Evolutionary conservation across 75 land plant genomes (phyloP), one percentile per base, ranked within the genome.

Genomic region (Azolla pinnata): DNA sequence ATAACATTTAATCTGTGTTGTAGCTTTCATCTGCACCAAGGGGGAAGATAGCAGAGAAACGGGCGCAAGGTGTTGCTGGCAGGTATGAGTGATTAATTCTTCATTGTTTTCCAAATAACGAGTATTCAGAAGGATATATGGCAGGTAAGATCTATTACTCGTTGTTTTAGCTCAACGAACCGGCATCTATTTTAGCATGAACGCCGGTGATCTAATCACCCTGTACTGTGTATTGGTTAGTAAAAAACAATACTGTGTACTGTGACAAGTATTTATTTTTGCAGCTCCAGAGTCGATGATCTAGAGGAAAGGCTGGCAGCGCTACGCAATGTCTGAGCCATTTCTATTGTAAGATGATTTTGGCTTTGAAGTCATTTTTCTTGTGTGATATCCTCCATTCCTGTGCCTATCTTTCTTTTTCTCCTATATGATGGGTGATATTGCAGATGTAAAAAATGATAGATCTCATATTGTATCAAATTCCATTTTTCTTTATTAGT

Each of bases 21-120:
- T 82, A 93, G 96, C 66, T 93, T 59, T 93, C 98, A 38, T 79
- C 96, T 26, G 98, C 98, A 63, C 98, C 96, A 12, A 93, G 83
- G 67, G 98, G 96, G 1, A 73, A 79, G 48, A 52, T 81, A 66
- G 82, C 70, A 23, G 51, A 60, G 20, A 83, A 71, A 73, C 75
- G 75, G 56, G 73, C 59, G 48, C 81, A 79, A 59, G 66, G 46
- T 38, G 7, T 7, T 38, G 42, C 14, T 8, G 42, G 14, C 12
- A 14, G 12, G 14, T 8, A 38, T 38, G 42, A 8, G 14, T 14
- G 14, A 23, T 14, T 23, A 46, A 3, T 46, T 3, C 2, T 2
- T 14, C 2, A 23, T 18, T 18, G 49, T 18, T 46, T 46, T 46
- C 14, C 4, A 18, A 4, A 14, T 4, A 14, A 18, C n/a, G 49